A percentile compares a stretch with the other conserved stretches of the same genome.
Evolutionary conservation across 2,329 filamentous ascomycete species (phyloP).

Genomic region (Nigrospora osmanthi): DNA sequence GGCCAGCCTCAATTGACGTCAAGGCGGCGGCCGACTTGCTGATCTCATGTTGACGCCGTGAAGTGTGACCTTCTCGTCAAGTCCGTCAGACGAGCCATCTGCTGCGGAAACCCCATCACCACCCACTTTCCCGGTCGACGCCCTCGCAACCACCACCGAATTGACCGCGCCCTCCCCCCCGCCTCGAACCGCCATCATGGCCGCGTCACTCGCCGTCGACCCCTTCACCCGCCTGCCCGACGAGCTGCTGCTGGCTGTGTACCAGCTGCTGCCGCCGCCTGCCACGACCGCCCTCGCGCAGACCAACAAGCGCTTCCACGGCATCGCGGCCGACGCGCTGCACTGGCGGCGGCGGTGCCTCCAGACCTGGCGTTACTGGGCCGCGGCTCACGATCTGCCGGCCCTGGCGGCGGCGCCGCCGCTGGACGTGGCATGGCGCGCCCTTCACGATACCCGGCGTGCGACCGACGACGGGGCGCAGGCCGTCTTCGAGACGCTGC

Average conservation of each 20-base stretch:
- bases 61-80: too few species aligned
- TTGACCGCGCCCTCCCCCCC: too few species aligned
- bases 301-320: conserved; percentile 40
- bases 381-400: conserved; percentile 32
- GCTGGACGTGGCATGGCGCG: conserved; percentile 45
- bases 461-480: conserved; percentile 26
- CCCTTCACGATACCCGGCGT: conserved; percentile 30
- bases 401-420: conserved; percentile 30
- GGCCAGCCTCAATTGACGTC: too few species aligned
- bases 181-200: too few species aligned
- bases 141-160: too few species aligned
- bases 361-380: conserved; percentile 47
- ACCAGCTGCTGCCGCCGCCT: conserved; percentile 28
- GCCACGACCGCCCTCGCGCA: conserved; percentile 33
- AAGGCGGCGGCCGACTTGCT: too few species aligned
- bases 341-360: conserved; percentile 55
- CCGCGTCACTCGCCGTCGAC: background rate
- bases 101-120: too few species aligned
- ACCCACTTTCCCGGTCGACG: too few species aligned
- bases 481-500: conserved; percentile 39
- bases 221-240: conserved; percentile 39
- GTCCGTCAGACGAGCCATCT: too few species aligned
- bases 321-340: conserved; percentile 43
- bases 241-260: conserved; percentile 54
- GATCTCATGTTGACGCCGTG: too few species aligned